Conservation (phyloP, 2,329 filamentous ascomycete genomes). For the Didymella segeticola region DNA sequence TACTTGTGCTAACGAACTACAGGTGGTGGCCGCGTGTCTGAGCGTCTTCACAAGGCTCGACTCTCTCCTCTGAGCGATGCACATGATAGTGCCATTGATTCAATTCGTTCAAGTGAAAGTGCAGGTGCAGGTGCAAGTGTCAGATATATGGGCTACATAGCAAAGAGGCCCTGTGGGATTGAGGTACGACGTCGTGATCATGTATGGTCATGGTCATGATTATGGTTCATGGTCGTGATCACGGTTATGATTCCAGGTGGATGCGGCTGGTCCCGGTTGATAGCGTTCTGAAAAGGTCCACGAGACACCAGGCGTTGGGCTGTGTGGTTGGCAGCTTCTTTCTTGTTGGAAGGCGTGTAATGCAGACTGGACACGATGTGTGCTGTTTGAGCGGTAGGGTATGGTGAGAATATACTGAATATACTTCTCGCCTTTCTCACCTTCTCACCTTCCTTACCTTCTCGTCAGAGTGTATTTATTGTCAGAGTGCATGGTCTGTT, state of each 20-base stretch:
- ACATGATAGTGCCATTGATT: no score
- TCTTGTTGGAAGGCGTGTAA: slow-evolving; percentile 29
- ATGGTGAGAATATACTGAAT: no score
- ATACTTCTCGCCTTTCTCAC: no score
- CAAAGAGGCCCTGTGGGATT: no score
- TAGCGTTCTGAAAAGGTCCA: slow-evolving; percentile 34
- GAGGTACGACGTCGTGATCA: no score
- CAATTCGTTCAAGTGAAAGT: slow-evolving; percentile 3
- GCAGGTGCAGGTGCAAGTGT: not conserved
- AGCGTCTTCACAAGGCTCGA: slow-evolving; percentile 98
- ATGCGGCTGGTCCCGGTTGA: slow-evolving; percentile 28
- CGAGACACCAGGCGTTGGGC: slow-evolving; percentile 36
- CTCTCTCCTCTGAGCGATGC: slow-evolving; percentile 82
- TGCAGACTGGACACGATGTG: slow-evolving; percentile 10
- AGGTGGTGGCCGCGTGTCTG: slow-evolving; percentile 90
- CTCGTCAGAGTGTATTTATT: no score
- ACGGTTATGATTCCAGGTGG: slow-evolving; percentile 12
- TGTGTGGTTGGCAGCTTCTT: slow-evolving; percentile 27
- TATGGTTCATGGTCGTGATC: no score
- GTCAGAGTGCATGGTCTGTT: no score
- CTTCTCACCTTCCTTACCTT: no score
- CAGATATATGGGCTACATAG: slow-evolving; percentile 5
- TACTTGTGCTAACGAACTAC: not conserved
- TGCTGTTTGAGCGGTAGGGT: no score
- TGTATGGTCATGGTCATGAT: no score